phyloP scores from a whole-genome alignment of 176 grass and related monocot genomes.

The Ensete glaucum region DNA sequence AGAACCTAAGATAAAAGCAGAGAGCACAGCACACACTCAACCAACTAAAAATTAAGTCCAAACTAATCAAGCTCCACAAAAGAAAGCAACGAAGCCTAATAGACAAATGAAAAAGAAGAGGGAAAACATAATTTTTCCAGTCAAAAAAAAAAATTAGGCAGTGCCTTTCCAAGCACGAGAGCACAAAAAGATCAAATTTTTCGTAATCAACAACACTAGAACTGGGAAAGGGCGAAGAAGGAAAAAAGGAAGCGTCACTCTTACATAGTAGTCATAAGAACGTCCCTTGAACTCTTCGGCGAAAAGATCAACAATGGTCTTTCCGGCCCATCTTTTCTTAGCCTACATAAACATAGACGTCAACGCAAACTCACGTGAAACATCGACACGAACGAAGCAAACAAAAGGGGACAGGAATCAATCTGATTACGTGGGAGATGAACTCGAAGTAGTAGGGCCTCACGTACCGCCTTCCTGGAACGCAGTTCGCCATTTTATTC shows the following conservation, averaged over 20 bases:
- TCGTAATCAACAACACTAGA: background rate
- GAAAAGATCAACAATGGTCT: slow-evolving; percentile 94
- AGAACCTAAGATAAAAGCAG: background rate
- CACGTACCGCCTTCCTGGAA: slow-evolving; percentile 76
- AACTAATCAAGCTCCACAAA: background rate
- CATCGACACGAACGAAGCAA: background rate
- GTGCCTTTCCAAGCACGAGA: background rate
- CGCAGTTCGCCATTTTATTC: background rate
- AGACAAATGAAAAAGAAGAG: background rate
- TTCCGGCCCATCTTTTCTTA: slow-evolving; percentile 85
- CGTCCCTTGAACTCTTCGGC: slow-evolving; percentile 91
- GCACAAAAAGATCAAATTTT: background rate
- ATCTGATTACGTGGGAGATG: slow-evolving; percentile 62
- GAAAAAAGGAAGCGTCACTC: background rate
- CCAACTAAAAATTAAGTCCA: no score
- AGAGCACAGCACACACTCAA: no score
- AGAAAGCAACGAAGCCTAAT: background rate
- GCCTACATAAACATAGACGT: slow-evolving; percentile 30
- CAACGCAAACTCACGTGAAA: background rate
- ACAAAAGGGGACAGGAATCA: background rate
- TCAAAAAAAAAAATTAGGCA: background rate
- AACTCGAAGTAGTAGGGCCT: slow-evolving; percentile 94
- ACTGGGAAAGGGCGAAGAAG: background rate
- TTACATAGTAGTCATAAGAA: slow-evolving; percentile 70
- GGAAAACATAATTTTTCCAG: background rate